Evolutionary conservation across 2,329 filamentous ascomycete species (phyloP).

Genomic region (Claviceps sorghi): DNA sequence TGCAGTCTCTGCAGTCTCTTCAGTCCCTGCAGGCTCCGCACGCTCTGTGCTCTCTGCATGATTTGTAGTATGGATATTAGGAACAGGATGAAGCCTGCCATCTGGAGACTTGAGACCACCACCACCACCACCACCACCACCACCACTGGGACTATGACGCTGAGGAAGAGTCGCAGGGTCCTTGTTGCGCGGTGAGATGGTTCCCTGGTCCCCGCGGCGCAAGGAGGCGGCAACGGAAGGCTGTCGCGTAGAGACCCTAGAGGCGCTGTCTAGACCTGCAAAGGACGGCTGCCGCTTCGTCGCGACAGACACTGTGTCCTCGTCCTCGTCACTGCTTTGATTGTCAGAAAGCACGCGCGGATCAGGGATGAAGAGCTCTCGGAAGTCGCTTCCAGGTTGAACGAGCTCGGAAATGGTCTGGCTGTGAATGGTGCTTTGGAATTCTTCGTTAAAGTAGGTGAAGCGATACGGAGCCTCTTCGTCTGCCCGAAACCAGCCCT

Average conservation of each 20-base stretch:
- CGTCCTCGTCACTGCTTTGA: conserved; percentile 48
- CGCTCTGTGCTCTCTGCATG: conserved; percentile 4
- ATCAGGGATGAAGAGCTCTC: conserved; percentile 81
- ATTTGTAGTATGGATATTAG: neutral
- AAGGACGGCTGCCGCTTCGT: conserved; percentile 13
- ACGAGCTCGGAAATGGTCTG: conserved; percentile 88
- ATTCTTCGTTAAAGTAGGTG: conserved; percentile 97
- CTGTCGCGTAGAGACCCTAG: conserved; percentile 31
- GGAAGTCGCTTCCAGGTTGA: conserved; percentile 70
- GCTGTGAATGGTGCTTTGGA: conserved; percentile 89
- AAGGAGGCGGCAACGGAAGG: conserved; percentile 23
- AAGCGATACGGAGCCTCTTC: conserved; percentile 89
- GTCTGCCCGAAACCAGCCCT: conserved; percentile 71
- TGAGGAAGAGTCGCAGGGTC: conserved; percentile 24
- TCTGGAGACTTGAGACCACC: conserved; percentile 24
- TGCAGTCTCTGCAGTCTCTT: conserved; percentile 11
- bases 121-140: conserved; percentile 19
- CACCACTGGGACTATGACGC: conserved; percentile 31
- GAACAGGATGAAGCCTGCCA: conserved; percentile 8
- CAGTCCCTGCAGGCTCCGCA: conserved; percentile 14
- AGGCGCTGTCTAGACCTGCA: conserved; percentile 21
- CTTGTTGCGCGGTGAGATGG: conserved; percentile 17
- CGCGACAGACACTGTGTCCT: conserved; percentile 15
- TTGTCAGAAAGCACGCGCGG: conserved; percentile 62
- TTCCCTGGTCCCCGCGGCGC: conserved; percentile 13